These are phyloP conservation scores for Megacollybia marginata DNA, from an alignment of 768 basidiomycete species.

Conservation along the genomic window DNA sequence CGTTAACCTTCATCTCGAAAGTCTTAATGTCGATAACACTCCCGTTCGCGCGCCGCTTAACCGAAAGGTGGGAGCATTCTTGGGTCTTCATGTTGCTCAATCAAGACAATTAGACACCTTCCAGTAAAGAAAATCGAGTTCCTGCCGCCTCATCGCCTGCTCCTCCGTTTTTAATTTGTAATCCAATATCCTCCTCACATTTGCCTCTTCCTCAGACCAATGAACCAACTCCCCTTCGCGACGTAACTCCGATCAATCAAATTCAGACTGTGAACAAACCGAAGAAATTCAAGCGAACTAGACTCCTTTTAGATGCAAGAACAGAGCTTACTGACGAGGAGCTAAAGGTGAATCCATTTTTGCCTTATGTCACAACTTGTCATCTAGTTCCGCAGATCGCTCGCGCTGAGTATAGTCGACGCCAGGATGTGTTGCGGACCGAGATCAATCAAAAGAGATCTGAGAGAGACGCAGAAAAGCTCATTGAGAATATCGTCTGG, in stretches of 20 bases:
- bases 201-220: conserved; percentile 34
- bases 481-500: conserved; percentile 62
- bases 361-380: not conserved
- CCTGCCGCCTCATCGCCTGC: too few relatives aligned
- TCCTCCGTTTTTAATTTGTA: conserved; percentile 1
- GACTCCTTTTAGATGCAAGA: conserved; percentile 59
- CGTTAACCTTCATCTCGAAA: not conserved
- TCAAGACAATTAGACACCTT: too few relatives aligned
- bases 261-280: conserved; percentile 9
- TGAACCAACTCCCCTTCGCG: conserved; percentile 16
- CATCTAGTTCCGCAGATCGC: conserved; percentile 34
- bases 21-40: not conserved
- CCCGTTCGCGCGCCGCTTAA: not conserved
- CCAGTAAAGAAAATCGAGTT: too few relatives aligned
- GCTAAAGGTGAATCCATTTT: conserved; percentile 44
- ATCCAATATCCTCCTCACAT: conserved; percentile 28
- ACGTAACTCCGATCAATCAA: conserved; percentile 20
- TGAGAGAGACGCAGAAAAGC: conserved; percentile 45
- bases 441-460: conserved; percentile 43
- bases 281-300: conserved; percentile 38
- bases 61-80: not conserved
- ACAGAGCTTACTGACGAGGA: conserved; percentile 82
- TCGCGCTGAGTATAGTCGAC: conserved; percentile 59
- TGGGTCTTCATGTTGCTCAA: too few relatives aligned
- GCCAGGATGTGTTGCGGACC: conserved; percentile 46